Evolutionary conservation across 139 green algal genomes (phyloP).

Genomic region (Picochlorum costavermella): DNA sequence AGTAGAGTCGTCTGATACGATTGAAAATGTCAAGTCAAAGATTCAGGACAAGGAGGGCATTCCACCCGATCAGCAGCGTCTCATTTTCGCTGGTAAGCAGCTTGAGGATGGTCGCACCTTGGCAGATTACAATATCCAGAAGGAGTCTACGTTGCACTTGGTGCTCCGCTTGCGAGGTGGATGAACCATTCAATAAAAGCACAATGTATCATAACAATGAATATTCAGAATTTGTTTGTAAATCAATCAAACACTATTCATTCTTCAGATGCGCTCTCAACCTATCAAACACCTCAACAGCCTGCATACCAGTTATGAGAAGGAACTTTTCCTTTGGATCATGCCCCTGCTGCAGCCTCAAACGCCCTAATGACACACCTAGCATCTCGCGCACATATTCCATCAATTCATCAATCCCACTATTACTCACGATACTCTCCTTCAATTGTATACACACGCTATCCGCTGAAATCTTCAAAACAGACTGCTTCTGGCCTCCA

Average conservation of each 20-base stretch:
- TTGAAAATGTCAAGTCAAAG: too few species aligned
- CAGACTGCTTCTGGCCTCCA: constrained; percentile 10
- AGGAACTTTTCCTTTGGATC: constrained; percentile 38
- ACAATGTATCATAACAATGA: neutral
- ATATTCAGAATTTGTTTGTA: constrained; percentile 38
- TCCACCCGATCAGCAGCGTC: too few species aligned
- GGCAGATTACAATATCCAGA: constrained; percentile 95
- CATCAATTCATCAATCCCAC: constrained; percentile 40
- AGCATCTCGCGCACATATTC: constrained; percentile 41
- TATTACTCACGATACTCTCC: constrained; percentile 13
- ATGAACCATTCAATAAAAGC: constrained; percentile 49
- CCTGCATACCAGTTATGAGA: constrained; percentile 20
- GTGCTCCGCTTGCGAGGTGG: constrained; percentile 93
- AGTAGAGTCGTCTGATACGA: too few species aligned
- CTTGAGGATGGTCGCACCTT: constrained; percentile 94
- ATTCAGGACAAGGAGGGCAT: too few species aligned
- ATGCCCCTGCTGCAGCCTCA: constrained; percentile 39
- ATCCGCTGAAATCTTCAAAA: constrained; percentile 58
- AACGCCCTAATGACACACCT: constrained; percentile 31
- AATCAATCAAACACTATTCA: constrained; percentile 67
- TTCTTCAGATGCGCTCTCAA: constrained; percentile 5
- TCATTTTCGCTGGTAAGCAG: too few species aligned
- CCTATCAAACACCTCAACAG: constrained; percentile 24
- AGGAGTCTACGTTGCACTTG: constrained; percentile 97
- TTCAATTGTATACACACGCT: constrained; percentile 59